Evolutionary conservation across 2,329 filamentous ascomycete genomes (phyloP).

Genomic region (Tympanopsis confertula): DNA sequence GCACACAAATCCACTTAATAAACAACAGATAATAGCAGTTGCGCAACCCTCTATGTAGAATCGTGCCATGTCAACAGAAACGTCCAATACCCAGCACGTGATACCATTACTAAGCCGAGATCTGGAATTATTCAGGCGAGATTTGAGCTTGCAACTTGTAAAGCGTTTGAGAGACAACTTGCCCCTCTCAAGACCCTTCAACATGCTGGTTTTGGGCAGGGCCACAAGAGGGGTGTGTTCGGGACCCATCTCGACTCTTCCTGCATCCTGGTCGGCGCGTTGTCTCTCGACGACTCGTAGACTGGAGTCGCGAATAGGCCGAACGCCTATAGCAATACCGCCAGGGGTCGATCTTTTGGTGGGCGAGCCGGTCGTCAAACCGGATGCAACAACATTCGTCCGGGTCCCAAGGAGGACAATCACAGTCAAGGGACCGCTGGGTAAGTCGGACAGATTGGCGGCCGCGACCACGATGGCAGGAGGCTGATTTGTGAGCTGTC

Average conservation of each 20-base stretch:
- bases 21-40: too few relatives aligned
- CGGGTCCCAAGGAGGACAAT: constrained; percentile 54
- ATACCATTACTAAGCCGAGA: constrained; percentile 19
- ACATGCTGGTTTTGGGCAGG: too few relatives aligned
- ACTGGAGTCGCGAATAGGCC: constrained; percentile 72
- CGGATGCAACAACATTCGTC: constrained; percentile 45
- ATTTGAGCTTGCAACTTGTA: too few relatives aligned
- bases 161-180: too few relatives aligned
- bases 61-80: too few relatives aligned
- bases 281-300: constrained; percentile 62
- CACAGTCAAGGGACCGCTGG: constrained; percentile 70
- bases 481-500: neutral
- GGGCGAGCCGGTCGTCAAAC: constrained; percentile 44
- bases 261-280: constrained; percentile 24
- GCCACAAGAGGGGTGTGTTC: too few relatives aligned
- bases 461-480: neutral
- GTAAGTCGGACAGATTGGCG: constrained; percentile 27
- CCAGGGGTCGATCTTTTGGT: constrained; percentile 70
- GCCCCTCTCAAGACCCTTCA: too few relatives aligned
- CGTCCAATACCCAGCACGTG: too few relatives aligned
- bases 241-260: constrained; percentile 41
- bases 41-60: too few relatives aligned
- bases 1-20: too few relatives aligned
- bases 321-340: constrained; percentile 68
- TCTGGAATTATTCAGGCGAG: too few relatives aligned